phyloP scores from a whole-genome alignment of 345 rosid genomes.

The Euphorbia lathyris region DNA sequence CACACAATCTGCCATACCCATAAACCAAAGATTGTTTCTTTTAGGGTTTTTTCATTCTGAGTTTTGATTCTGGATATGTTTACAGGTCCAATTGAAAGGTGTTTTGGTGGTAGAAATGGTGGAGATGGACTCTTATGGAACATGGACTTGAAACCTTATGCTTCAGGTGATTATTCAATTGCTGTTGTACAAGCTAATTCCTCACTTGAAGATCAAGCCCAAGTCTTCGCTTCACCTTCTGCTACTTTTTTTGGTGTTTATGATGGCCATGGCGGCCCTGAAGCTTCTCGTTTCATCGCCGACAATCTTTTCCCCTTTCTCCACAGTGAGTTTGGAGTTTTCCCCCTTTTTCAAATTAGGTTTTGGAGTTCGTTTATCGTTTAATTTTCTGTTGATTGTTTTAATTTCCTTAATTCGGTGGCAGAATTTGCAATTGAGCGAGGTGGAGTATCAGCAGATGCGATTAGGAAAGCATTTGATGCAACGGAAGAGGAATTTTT shows the following conservation, averaged over 20 bases:
- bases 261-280: constrained; percentile 75
- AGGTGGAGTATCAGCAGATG: constrained; percentile 53
- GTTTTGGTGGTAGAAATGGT: constrained; percentile 38
- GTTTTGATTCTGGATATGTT: constrained; percentile 36
- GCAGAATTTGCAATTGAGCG: constrained; percentile 46
- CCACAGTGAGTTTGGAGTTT: constrained; percentile 30
- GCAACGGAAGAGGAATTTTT: constrained; percentile 56
- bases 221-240: constrained; percentile 59
- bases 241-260: constrained; percentile 63
- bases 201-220: constrained; percentile 58
- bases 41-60: not conserved
- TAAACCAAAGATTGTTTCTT: not conserved
- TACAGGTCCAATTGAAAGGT: constrained; percentile 35
- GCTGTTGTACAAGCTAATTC: constrained; percentile 70
- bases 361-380: no score
- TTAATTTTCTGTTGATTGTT: no score
- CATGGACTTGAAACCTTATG: constrained; percentile 51
- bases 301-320: constrained; percentile 44
- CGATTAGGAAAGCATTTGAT: constrained; percentile 45
- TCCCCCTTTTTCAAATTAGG: not conserved
- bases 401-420: not conserved
- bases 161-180: constrained; percentile 57
- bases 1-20: not conserved
- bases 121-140: constrained; percentile 53
- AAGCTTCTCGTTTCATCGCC: constrained; percentile 57